Base-by-base conservation (phyloP, 1,284 basidiomycete genomes). In the Bjerkandera adusta region DNA sequence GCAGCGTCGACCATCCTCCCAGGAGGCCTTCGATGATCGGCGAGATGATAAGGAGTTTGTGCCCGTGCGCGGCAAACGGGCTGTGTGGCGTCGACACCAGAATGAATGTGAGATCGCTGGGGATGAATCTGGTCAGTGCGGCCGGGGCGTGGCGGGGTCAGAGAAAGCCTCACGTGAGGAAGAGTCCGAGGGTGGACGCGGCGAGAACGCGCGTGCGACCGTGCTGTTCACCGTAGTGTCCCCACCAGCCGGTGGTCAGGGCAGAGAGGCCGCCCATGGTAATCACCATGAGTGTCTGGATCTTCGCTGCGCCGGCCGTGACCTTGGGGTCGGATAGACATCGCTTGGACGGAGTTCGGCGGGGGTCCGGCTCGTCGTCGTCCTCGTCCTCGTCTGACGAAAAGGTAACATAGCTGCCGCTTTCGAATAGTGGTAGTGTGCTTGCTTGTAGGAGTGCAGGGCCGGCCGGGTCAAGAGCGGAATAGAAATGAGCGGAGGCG, bases 171-270 rank as follows among this genome's bases (percentile, higher is more conserved):
- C 66, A 92, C 85, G 85, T 88, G 51, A 89, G 68, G 57, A 93
- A 73, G 2, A 92, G 64, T 3, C 92, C 90, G 15, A 85, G 54
- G 4, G 86, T 82, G 12, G 83, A 70, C 20, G 84, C 67, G 10
- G 85, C 81, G 45, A 96, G 76, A 26, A 95, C 83, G 37, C 74
- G 77, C 4, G 81, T 88, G 22, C 93, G 76, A 8, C 93, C 93
- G 49, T 85, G 67, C 15, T 81, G 73, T 61, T 95, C 91, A 6
- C 89, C 84, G 36, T 86, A 85, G 49, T 79, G 78, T 29, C 89
- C 89, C 93, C 93, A 97, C 77, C 83, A 92, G 7, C 88, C 89
- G 0, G 91, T 91, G 1, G 89, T 92, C 26, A 94, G 64, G 0
- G 89, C 91, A 3, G 87, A 86, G 3, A 95, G 74, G 4, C 83